A percentile compares a stretch with the other conserved stretches of the same genome.
phyloP scores from a whole-genome alignment of 2,329 filamentous ascomycete genomes.

The Colletotrichum endophyticum region DNA sequence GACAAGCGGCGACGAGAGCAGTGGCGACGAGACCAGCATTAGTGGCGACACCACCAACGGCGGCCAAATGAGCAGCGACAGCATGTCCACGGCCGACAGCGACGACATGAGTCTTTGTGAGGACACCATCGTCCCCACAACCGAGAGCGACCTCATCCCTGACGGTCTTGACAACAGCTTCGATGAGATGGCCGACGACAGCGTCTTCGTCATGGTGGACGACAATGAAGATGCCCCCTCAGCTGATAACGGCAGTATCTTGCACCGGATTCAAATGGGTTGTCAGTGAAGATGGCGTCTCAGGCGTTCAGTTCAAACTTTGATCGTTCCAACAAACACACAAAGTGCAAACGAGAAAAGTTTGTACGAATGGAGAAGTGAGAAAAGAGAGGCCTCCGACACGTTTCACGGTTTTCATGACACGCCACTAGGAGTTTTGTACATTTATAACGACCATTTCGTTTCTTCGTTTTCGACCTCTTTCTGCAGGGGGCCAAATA shows the following conservation, averaged over 20 bases:
- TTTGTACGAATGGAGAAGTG: not conserved
- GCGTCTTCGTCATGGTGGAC: not conserved
- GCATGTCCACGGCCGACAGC: not conserved
- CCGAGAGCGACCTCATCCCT: not conserved
- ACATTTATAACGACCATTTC: conserved; percentile 4
- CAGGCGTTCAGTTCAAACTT: not conserved
- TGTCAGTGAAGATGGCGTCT: not conserved
- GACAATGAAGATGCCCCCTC: not conserved
- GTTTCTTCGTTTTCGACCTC: not conserved
- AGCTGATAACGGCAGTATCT: conserved; percentile 3
- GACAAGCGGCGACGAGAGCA: not conserved
- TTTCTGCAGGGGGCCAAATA: not conserved
- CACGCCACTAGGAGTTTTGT: conserved; percentile 1
- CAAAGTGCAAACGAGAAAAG: not conserved
- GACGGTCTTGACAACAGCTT: not conserved
- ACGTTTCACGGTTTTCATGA: not conserved
- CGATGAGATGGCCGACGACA: not conserved
- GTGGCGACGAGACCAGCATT: not conserved
- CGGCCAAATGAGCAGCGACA: not conserved
- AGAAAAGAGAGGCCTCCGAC: not conserved
- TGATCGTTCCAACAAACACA: not conserved
- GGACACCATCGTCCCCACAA: not conserved
- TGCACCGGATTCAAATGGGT: not conserved
- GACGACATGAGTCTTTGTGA: not conserved
- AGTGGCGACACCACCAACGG: not conserved